A percentile compares a stretch with the other conserved stretches of the same genome.
Evolutionary conservation across 1,139 yeast genomes (phyloP).

Genomic region (Kurtzmaniella quercitrusa): DNA sequence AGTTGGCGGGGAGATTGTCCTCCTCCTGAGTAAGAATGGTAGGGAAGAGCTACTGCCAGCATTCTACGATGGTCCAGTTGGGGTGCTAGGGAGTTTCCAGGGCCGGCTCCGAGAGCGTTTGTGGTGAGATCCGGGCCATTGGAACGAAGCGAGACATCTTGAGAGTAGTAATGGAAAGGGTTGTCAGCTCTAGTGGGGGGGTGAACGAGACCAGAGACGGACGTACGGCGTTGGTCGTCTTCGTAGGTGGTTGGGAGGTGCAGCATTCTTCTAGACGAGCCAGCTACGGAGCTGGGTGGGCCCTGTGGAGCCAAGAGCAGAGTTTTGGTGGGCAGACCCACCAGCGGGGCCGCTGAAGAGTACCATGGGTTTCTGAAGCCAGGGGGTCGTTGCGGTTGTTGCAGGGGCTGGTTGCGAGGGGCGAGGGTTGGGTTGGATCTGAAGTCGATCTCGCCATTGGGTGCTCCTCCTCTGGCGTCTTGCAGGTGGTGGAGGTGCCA

Average conservation of each 20-base stretch:
- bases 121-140: not conserved
- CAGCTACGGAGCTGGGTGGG: conserved; percentile 16
- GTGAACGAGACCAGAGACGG: conserved; percentile 20
- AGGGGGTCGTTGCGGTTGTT: conserved; percentile 14
- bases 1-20: not conserved
- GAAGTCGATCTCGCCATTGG: conserved; percentile 6
- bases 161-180: conserved; percentile 44
- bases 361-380: conserved; percentile 49
- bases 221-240: conserved; percentile 20
- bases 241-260: conserved; percentile 52
- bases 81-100: conserved; percentile 4
- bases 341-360: conserved; percentile 12
- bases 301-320: conserved; percentile 31
- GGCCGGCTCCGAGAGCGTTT: conserved; percentile 3
- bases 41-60: conserved; percentile 30
- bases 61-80: conserved; percentile 31
- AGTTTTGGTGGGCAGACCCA: conserved; percentile 9
- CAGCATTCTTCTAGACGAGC: not conserved
- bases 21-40: not conserved
- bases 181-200: conserved; percentile 48
- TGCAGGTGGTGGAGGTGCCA: conserved; percentile 32
- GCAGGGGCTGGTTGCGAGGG: conserved; percentile 13
- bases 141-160: conserved; percentile 28
- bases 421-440: conserved; percentile 12
- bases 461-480: conserved; percentile 14